Base-by-base conservation (phyloP, 305 asterid genomes). In the Rubia occidens region DNA sequence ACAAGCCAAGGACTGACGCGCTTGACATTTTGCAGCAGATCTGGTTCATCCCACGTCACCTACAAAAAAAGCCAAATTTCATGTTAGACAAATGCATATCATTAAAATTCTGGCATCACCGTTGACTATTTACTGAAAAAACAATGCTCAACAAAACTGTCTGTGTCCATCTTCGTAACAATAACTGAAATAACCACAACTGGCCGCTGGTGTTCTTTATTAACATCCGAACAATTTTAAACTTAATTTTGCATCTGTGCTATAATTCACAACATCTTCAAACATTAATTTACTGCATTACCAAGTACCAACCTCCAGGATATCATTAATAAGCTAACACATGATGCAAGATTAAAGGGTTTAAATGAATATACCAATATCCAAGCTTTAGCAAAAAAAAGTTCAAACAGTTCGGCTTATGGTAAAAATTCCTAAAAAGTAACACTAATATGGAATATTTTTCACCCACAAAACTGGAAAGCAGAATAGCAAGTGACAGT, bases 11-110 rank as follows among this genome's bases (percentile, higher is more conserved):
- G 98, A 84, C 84, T 90, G 18, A 93, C 97, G 18, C 87, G 85
- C 81, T 85, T 93, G 77, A 93, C 94, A 45, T 88, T 88, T 72
- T 90, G 95, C 75, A 88, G 69, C 61, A 85, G 82, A 69, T 90
- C 96, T 5, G 96, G 95, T 74, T 93, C 98, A 75, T 90, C 98
- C 97, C 97, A 93, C 24, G 85, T 83, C 74, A 93, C 98, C 98
- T 93, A 79, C 69, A 80, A 47, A 58, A 74, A 42, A 68, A 11
- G 71, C 62, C 26, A 55, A 55, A 55, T 55, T 26, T 47, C 49
- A 56, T 13, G 61, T 73, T 21, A 58, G 61, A 59, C 26, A n/a
- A 65, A 13, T 20, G 51, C 29, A 13, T 14, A 20, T 3, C 13
- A n/a, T 29, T 11, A 21, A 4, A 71, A 21, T 13, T 8, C 8